Base-by-base conservation (phyloP, 495 filamentous ascomycete genomes). In the Aspergillus funiculosus region DNA sequence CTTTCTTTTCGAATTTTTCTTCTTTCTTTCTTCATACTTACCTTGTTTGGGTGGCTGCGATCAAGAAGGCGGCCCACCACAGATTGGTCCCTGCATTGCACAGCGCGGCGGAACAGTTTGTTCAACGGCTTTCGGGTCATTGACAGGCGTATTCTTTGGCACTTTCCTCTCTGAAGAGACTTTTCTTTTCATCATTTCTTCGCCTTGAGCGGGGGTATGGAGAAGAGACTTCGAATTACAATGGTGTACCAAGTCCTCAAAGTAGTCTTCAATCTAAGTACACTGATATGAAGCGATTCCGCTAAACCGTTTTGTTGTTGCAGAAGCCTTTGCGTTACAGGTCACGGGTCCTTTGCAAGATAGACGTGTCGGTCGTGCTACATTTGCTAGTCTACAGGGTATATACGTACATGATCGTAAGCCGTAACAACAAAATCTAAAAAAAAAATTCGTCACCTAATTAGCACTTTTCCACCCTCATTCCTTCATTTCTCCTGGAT, bases 91-190 rank as follows among this genome's bases (percentile, higher is more conserved):
- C 80, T 84, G 76, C 80, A 86, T 85, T 82, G 81, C 81, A 85
- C 81, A 84, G 54, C 80, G 80, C 71, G 81, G 80, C 66, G 77
- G 70, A 78, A 66, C 75, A 72, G 67, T 73, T 66, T 61, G 74
- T 78, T 77, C 74, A 81, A 74, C 76, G 75, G 77, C 73, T 67
- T 83, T 79, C 77, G 79, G 80, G 76, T 75, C 76, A 77, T 74
- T 79, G 74, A 75, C 72, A 75, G 74, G 78, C 77, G 79, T 61
- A 83, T 84, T 83, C 81, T 85, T 84, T 83, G 79, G 73, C 82
- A 73, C 75, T 75, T 59, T 63, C 66, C 63, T 48, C 52, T 56
- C 42, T 57, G 65, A 56, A 42, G 38, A 51, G 38, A 8, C 48
- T 54, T 64, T 64, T 66, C 70, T 81, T 81, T 81, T 80, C 75